phyloP scores from a whole-genome alignment of 768 basidiomycete genomes.

The Mycena venus region DNA sequence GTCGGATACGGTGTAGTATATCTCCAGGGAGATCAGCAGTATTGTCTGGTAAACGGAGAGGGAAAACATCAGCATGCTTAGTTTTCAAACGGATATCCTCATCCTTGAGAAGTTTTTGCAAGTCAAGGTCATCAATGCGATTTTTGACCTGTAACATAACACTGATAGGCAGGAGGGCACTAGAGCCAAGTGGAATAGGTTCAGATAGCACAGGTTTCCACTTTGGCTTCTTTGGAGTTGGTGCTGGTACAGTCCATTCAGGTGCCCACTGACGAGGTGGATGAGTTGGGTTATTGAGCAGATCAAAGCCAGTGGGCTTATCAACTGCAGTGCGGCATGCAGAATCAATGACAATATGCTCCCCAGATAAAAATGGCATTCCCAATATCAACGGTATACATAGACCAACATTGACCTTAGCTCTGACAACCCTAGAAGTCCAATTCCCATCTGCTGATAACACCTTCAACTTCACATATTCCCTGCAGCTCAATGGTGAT shows the following conservation, averaged over 20 bases:
- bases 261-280: no score
- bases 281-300: no score
- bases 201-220: no score
- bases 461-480: no score
- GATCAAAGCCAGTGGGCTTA: no score
- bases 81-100: not conserved
- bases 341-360: constrained; percentile 5
- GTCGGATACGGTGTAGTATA: not conserved
- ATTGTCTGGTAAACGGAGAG: not conserved
- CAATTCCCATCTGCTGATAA: no score
- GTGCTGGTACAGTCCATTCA: no score
- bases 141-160: not conserved
- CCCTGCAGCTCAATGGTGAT: no score
- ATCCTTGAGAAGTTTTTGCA: not conserved
- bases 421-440: not conserved
- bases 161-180: not conserved
- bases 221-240: no score
- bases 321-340: not conserved
- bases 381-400: not conserved
- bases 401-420: not conserved
- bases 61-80: not conserved
- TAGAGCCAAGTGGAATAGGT: not conserved
- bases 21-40: not conserved
- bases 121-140: not conserved
- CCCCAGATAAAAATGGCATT: constrained; percentile 5